Percentiles rank a stretch among this genome's conserved stretches.
Evolutionary conservation across 2,329 filamentous ascomycete species (phyloP).

Genomic region (Periconia sp.): DNA sequence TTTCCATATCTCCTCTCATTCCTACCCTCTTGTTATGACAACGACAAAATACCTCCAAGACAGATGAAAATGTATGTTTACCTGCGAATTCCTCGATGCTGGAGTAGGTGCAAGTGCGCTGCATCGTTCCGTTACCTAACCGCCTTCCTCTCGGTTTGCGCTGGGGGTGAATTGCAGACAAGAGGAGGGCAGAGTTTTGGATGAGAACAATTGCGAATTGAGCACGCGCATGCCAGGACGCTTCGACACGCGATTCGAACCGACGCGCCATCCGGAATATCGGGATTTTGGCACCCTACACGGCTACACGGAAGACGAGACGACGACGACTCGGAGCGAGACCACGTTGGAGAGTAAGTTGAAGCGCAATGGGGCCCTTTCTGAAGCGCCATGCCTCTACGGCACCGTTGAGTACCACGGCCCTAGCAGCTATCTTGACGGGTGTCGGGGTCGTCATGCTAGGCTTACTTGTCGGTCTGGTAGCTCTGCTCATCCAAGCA

Average conservation of each 20-base stretch:
- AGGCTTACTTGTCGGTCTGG: slow-evolving; percentile 28
- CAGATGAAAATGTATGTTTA: slow-evolving; percentile 41
- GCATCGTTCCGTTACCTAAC: too few species aligned
- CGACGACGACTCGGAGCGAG: neutral
- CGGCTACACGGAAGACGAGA: too few species aligned
- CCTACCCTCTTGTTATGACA: slow-evolving; percentile 41
- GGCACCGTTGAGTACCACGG: slow-evolving; percentile 28
- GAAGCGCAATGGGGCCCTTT: slow-evolving; percentile 16
- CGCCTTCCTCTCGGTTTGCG: too few species aligned
- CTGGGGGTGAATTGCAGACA: slow-evolving; percentile 11
- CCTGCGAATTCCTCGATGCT: slow-evolving; percentile 17
- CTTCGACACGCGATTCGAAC: neutral
- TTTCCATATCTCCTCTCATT: slow-evolving; percentile 44
- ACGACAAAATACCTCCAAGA: slow-evolving; percentile 36
- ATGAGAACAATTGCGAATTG: neutral
- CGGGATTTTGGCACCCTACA: too few species aligned
- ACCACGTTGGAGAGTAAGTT: too few species aligned
- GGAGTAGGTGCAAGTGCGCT: slow-evolving; percentile 23
- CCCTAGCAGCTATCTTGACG: slow-evolving; percentile 29
- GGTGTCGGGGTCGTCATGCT: slow-evolving; percentile 33
- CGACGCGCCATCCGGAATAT: neutral
- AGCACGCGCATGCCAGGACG: neutral
- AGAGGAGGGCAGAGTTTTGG: slow-evolving; percentile 28
- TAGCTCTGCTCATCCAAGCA: slow-evolving; percentile 34
- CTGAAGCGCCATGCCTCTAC: slow-evolving; percentile 13